Conservation (phyloP, 2,329 filamentous ascomycete species). For the Arthrinium puccinioides region DNA sequence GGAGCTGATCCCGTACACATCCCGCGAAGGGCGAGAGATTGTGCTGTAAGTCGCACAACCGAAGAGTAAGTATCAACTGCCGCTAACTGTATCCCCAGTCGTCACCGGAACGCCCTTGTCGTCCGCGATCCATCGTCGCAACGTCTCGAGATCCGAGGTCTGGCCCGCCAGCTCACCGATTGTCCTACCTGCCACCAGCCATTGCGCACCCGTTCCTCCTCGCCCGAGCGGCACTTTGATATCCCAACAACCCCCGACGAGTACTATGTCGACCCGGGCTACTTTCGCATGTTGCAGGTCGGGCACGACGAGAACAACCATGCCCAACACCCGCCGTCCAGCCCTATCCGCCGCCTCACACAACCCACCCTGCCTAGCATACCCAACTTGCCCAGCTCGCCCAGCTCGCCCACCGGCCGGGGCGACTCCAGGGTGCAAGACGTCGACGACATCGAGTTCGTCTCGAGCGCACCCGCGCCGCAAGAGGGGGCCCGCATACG, state of each 20-base stretch:
- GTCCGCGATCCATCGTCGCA: constrained; percentile 81
- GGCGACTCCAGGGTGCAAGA: constrained; percentile 17
- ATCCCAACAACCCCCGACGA: constrained; percentile 33
- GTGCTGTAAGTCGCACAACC: constrained; percentile 58
- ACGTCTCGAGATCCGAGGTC: constrained; percentile 72
- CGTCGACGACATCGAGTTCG: constrained; percentile 37
- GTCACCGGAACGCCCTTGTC: constrained; percentile 87
- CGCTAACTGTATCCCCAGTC: constrained; percentile 42
- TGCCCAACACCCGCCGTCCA: constrained; percentile 38
- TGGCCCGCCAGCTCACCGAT: constrained; percentile 53
- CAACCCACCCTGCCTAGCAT: constrained; percentile 33
- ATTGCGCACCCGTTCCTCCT: constrained; percentile 34
- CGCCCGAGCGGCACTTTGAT: constrained; percentile 45
- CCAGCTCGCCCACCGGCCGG: background rate
- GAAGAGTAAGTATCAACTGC: background rate
- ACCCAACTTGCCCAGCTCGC: no score
- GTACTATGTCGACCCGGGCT: constrained; percentile 80
- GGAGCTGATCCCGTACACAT: constrained; percentile 72
- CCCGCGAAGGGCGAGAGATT: constrained; percentile 67
- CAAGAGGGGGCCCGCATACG: constrained; percentile 66
- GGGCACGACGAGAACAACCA: constrained; percentile 34
- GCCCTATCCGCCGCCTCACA: constrained; percentile 46
- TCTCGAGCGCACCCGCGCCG: constrained; percentile 44
- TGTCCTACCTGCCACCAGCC: constrained; percentile 91
- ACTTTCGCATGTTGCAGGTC: constrained; percentile 86